Conservation (phyloP, 345 rosid species). For the Populus euphratica region DNA sequence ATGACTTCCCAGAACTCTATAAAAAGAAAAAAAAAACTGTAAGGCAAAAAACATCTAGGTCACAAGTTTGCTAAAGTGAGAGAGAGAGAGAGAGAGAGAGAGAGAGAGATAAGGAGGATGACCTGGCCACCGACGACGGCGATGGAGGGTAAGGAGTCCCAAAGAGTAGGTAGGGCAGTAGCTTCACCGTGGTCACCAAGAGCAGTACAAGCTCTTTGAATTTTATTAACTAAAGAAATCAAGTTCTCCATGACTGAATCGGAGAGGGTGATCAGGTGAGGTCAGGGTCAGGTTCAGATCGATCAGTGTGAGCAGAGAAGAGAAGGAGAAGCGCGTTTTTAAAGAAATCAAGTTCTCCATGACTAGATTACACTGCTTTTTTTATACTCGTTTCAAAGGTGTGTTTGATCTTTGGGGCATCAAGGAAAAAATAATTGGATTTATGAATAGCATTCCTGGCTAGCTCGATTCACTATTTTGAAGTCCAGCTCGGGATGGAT, state of each 20-base stretch:
- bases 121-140: conserved; percentile 99
- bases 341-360: too few species aligned
- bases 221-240: conserved; percentile 88
- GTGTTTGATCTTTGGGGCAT: too few species aligned
- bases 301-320: not conserved
- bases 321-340: not conserved
- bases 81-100: not conserved
- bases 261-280: not conserved
- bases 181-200: conserved; percentile 96
- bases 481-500: too few species aligned
- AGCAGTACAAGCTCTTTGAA: conserved; percentile 99
- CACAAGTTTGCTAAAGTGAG: conserved; percentile 5
- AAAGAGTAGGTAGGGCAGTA: conserved; percentile 85
- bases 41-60: not conserved
- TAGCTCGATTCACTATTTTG: too few species aligned
- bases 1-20: conserved; percentile 99
- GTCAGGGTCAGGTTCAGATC: conserved; percentile 3
- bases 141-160: conserved; percentile 95
- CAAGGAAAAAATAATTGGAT: too few species aligned
- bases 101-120: not conserved
- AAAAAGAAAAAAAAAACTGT: not conserved
- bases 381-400: too few species aligned
- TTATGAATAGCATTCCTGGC: too few species aligned
- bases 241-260: conserved; percentile 67
- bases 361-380: too few species aligned